phyloP scores from a whole-genome alignment of 1,284 basidiomycete species.

The Sphagnurus paluster region DNA sequence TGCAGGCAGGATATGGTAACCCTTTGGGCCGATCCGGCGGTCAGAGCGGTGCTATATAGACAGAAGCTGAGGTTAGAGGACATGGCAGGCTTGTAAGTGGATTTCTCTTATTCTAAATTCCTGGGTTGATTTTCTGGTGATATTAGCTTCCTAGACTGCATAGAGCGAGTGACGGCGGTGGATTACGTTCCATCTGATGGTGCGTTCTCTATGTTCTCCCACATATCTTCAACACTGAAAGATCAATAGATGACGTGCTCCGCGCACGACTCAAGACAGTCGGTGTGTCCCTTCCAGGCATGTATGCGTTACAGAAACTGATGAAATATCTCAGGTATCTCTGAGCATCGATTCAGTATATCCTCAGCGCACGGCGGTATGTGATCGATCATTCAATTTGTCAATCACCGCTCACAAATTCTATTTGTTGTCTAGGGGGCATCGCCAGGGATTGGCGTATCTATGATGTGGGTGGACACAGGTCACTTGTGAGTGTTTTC shows the following conservation, averaged over 20 bases:
- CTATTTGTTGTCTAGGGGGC: conserved; percentile 1
- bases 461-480: conserved; percentile 58
- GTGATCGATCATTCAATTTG: conserved; percentile 2
- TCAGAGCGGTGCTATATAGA: conserved; percentile 45
- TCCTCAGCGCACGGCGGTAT: conserved; percentile 32
- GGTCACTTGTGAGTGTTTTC: conserved; percentile 48
- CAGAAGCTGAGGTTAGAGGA: conserved; percentile 56
- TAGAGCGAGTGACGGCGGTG: conserved; percentile 75
- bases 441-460: conserved; percentile 36
- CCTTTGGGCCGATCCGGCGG: conserved; percentile 52
- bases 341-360: conserved; percentile 50
- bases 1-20: conserved; percentile 50
- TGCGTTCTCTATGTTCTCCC: conserved; percentile 20
- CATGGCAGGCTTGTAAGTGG: conserved; percentile 61
- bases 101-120: conserved; percentile 5
- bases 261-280: conserved; percentile 92
- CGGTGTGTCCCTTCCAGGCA: conserved; percentile 38
- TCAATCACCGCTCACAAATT: neutral
- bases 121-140: neutral
- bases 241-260: conserved; percentile 76
- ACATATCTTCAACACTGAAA: neutral
- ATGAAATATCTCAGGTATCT: conserved; percentile 38
- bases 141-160: conserved; percentile 50
- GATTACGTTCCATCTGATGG: conserved; percentile 84
- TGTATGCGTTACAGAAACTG: neutral